phyloP scores from a whole-genome alignment of 2,329 filamentous ascomycete species.

The Diaporthe citri region DNA sequence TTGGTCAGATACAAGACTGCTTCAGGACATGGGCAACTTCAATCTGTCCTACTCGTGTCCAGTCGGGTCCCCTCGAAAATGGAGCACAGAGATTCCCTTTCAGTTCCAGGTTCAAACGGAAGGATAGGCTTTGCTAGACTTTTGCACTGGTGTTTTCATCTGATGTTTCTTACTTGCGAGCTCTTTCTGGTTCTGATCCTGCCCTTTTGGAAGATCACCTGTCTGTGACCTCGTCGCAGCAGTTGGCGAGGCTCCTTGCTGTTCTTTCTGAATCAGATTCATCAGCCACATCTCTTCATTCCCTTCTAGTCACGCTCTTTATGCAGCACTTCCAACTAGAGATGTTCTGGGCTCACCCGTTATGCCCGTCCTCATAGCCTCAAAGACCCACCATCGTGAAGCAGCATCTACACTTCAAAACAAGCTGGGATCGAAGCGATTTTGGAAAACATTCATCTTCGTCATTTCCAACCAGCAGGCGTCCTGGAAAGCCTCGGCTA shows the following conservation, averaged over 20 bases:
- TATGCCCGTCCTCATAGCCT: no score
- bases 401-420: not conserved
- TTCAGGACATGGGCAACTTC: no score
- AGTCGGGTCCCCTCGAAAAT: not conserved
- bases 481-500: no score
- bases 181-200: not conserved
- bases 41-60: not conserved
- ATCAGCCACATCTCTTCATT: not conserved
- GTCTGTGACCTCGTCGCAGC: not conserved
- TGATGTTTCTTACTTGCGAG: not conserved
- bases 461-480: no score
- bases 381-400: fast-evolving
- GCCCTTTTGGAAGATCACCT: not conserved
- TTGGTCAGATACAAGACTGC: not conserved
- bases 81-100: not conserved
- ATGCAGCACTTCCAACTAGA: not conserved
- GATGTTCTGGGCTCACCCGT: not conserved
- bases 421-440: not conserved
- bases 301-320: not conserved
- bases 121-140: not conserved
- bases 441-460: not conserved
- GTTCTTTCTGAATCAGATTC: not conserved
- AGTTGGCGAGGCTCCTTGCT: no score
- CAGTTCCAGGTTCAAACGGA: no score
- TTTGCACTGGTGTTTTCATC: no score